Conservation (phyloP, 192 early-diverging fungal species). For the Dissophora ornata region DNA sequence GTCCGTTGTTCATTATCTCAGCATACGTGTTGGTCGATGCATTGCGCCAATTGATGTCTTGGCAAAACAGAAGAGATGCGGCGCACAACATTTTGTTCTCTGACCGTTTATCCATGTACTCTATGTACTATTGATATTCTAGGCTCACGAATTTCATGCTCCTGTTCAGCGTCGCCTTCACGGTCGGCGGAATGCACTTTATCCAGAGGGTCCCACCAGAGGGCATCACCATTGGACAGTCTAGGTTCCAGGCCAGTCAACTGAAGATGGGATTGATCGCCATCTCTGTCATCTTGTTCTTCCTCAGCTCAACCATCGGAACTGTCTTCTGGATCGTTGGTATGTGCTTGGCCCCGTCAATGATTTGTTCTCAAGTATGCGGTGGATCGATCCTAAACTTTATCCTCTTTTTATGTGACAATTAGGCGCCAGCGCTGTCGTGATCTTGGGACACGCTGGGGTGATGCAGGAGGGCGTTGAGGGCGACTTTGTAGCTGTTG, state of each 20-base stretch:
- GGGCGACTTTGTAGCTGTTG: conserved; percentile 60
- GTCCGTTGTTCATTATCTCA: too few relatives aligned
- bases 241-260: conserved; percentile 49
- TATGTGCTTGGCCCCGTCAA: conserved; percentile 32
- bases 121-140: not conserved
- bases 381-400: not conserved
- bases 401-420: not conserved
- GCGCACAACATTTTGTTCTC: too few relatives aligned
- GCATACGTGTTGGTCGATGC: too few relatives aligned
- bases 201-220: conserved; percentile 60
- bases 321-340: conserved; percentile 72
- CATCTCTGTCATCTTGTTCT: conserved; percentile 61
- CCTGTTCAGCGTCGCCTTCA: conserved; percentile 61
- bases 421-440: conserved; percentile 65
- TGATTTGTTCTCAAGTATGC: not conserved
- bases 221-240: conserved; percentile 54
- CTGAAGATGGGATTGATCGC: conserved; percentile 58
- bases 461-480: conserved; percentile 67
- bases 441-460: conserved; percentile 67
- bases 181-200: conserved; percentile 60
- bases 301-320: conserved; percentile 62
- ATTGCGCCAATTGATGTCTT: too few relatives aligned
- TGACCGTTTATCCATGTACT: too few relatives aligned
- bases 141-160: conserved; percentile 65
- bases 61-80: too few relatives aligned